Conservation (phyloP, 148 eudicot species). For the Chenopodium album region DNA sequence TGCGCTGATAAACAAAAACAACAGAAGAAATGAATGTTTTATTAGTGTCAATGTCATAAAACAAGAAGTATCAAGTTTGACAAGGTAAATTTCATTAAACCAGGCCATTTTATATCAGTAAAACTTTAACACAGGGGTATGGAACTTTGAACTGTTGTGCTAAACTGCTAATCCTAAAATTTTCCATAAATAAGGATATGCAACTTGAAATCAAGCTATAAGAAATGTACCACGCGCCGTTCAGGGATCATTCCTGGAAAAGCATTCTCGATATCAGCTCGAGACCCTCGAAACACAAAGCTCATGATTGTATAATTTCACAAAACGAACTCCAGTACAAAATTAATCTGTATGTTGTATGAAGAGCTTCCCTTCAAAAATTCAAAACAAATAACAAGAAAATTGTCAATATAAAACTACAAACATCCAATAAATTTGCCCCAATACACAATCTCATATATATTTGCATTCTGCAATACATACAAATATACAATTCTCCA, state of each 20-base stretch:
- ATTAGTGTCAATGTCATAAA: slow-evolving; percentile 14
- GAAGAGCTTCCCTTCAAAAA: not conserved
- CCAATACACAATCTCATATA: slow-evolving; percentile 7
- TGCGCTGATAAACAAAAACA: slow-evolving; percentile 55
- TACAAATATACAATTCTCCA: not conserved
- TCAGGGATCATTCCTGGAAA: slow-evolving; percentile 81
- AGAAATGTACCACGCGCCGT: slow-evolving; percentile 64
- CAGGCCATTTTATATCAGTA: not conserved
- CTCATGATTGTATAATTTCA: slow-evolving; percentile 56
- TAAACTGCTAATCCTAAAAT: not conserved
- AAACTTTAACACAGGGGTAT: not conserved
- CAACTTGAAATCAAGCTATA: not conserved
- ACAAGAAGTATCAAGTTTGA: not conserved
- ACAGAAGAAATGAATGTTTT: not conserved
- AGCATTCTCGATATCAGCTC: slow-evolving; percentile 77
- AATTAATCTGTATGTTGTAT: not conserved
- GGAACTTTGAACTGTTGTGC: no score
- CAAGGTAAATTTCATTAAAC: not conserved
- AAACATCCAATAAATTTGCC: not conserved
- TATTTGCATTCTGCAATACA: not conserved
- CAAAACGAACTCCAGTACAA: slow-evolving; percentile 18
- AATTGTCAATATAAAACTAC: not conserved
- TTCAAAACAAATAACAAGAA: slow-evolving; percentile 6
- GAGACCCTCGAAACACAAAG: slow-evolving; percentile 87
- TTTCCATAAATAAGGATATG: not conserved